These are phyloP conservation scores for Angophora floribunda DNA, from an alignment of 345 rosid genomes.

Conservation along the genomic window DNA sequence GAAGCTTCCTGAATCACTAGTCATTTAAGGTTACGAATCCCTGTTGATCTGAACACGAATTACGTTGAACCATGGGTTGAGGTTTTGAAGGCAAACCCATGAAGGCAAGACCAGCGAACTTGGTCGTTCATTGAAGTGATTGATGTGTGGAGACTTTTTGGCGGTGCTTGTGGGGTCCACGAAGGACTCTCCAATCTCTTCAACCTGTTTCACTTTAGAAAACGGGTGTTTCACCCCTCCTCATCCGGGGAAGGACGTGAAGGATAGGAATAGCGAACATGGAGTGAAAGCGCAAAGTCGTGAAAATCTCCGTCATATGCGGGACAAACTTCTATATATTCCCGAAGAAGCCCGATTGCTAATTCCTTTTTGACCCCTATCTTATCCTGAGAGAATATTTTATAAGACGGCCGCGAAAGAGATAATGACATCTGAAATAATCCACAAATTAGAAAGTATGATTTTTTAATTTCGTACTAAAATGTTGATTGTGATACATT, in stretches of 20 bases:
- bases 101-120: not conserved
- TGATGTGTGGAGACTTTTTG: not conserved
- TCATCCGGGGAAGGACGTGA: not conserved
- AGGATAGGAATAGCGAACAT: not conserved
- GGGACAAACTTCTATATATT: not conserved
- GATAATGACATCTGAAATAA: too few relatives aligned
- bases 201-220: not conserved
- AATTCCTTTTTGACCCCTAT: not conserved
- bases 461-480: too few relatives aligned
- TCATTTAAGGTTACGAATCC: not conserved
- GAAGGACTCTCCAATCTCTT: not conserved
- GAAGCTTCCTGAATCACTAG: not conserved
- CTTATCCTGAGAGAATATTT: not conserved
- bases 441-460: not conserved
- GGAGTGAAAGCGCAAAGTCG: not conserved
- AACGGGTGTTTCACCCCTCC: not conserved
- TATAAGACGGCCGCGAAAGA: fast-evolving
- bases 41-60: not conserved
- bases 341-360: not conserved
- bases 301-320: not conserved
- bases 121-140: not conserved
- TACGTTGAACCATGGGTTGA: not conserved
- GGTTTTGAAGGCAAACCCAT: not conserved
- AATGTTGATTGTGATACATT: not conserved
- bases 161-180: not conserved